A percentile compares a stretch with the other conserved stretches of the same genome.
These are phyloP conservation scores for Trebouxia gelatinosa DNA, from an alignment of 163 green algal genomes.

Conservation along the genomic window DNA sequence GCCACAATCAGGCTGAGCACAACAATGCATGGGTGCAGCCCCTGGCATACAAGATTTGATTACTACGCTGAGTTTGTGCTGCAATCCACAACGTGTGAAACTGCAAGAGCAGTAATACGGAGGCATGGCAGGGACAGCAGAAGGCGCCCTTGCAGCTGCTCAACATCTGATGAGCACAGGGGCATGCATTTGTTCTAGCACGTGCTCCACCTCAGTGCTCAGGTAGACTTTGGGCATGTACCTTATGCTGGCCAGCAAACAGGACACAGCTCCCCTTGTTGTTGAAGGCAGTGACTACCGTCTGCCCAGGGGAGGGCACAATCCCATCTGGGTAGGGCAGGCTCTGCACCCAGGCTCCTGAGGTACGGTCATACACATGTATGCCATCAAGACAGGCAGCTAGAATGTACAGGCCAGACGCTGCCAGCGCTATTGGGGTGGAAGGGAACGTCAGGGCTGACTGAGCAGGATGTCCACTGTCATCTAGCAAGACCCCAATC, in stretches of 20 bases:
- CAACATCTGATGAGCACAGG: too few species aligned
- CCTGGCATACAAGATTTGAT: too few species aligned
- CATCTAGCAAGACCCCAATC: slow-evolving; percentile 46
- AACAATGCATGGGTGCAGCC: too few species aligned
- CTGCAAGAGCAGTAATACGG: neutral
- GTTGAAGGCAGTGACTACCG: slow-evolving; percentile 26
- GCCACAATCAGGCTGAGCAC: too few species aligned
- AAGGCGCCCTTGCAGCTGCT: neutral
- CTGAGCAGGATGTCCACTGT: slow-evolving; percentile 34
- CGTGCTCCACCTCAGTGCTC: neutral
- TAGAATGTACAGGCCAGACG: slow-evolving; percentile 42
- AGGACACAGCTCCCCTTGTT: slow-evolving; percentile 29
- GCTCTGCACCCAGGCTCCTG: slow-evolving; percentile 40
- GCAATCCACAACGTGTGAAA: neutral
- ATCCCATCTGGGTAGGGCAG: slow-evolving; percentile 35
- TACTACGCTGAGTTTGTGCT: too few species aligned
- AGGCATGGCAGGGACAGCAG: neutral
- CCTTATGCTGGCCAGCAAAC: slow-evolving; percentile 42
- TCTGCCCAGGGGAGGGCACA: slow-evolving; percentile 35
- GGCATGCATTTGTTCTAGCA: too few species aligned
- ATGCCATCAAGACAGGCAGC: slow-evolving; percentile 42
- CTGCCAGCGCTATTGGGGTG: slow-evolving; percentile 38
- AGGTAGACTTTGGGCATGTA: neutral
- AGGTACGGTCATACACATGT: slow-evolving; percentile 43
- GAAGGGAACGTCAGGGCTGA: slow-evolving; percentile 42